These are phyloP conservation scores for Lagerstroemia speciosa DNA, from an alignment of 345 rosid species.

Conservation along the genomic window DNA sequence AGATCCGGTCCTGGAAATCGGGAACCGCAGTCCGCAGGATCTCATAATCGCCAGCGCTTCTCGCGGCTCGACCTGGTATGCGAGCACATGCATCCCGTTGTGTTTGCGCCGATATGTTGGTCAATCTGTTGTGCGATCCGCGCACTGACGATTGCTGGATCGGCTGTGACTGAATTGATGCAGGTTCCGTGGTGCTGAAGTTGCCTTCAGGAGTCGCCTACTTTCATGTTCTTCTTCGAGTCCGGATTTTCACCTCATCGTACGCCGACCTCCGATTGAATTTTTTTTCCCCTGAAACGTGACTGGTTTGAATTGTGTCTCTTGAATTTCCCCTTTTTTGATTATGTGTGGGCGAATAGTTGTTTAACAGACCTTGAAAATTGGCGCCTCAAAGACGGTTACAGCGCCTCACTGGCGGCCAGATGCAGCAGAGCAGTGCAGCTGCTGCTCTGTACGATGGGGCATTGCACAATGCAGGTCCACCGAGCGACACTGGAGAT, in stretches of 20 bases:
- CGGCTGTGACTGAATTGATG: constrained; percentile 11
- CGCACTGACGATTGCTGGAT: background rate
- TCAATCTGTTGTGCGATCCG: background rate
- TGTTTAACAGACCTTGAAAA: constrained; percentile 61
- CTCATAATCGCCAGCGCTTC: background rate
- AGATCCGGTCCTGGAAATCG: background rate
- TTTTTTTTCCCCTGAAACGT: background rate
- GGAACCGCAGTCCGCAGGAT: background rate
- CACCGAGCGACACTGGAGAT: constrained; percentile 73
- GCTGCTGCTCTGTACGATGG: constrained; percentile 87
- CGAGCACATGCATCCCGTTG: background rate
- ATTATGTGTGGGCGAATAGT: constrained; percentile 26
- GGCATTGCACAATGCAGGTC: constrained; percentile 52
- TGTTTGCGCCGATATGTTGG: background rate
- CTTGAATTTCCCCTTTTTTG: background rate
- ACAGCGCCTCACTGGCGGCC: constrained; percentile 99
- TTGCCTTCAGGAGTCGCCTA: background rate
- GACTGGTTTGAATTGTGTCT: background rate
- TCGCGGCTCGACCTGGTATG: background rate
- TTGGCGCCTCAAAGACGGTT: constrained; percentile 99
- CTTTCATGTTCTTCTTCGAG: constrained; percentile 47
- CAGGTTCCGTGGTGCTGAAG: constrained; percentile 3
- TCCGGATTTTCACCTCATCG: constrained; percentile 42
- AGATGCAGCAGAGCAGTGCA: constrained; percentile 92
- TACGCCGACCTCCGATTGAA: constrained; percentile 20